phyloP scores from a whole-genome alignment of 2,329 filamentous ascomycete species.

The Cercospora zeae-maydis region DNA sequence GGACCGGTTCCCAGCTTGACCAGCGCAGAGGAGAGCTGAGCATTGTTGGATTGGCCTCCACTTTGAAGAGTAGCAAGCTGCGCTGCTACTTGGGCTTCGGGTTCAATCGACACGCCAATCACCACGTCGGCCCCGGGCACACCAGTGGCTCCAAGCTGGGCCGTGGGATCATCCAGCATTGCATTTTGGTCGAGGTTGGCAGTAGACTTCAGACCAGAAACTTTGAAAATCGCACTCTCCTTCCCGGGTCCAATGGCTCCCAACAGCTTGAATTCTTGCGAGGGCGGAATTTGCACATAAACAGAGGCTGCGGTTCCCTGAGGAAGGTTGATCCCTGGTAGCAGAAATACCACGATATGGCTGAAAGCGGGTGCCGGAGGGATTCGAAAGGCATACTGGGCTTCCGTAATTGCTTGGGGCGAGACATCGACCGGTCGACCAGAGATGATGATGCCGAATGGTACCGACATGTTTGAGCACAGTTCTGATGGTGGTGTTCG shows the following conservation, averaged over 20 bases:
- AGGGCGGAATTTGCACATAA: conserved; percentile 69
- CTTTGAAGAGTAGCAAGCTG: conserved; percentile 61
- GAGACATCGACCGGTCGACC: conserved; percentile 59
- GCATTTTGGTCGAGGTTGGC: conserved; percentile 50
- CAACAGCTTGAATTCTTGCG: conserved; percentile 71
- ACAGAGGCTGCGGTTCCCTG: conserved; percentile 78
- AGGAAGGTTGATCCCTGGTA: conserved; percentile 73
- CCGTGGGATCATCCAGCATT: conserved; percentile 43
- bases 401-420: conserved; percentile 53
- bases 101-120: conserved; percentile 79
- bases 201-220: conserved; percentile 47
- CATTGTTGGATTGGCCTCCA: conserved; percentile 23
- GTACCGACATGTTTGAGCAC: conserved; percentile 41
- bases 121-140: conserved; percentile 53
- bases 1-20: conserved; percentile 30
- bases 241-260: conserved; percentile 88
- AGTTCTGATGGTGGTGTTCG: neutral
- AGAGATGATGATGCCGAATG: conserved; percentile 59
- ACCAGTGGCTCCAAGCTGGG: conserved; percentile 21
- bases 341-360: conserved; percentile 83
- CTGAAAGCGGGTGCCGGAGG: conserved; percentile 57
- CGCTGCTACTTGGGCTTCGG: conserved; percentile 65
- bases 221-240: conserved; percentile 85
- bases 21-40: conserved; percentile 33
- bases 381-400: conserved; percentile 64